phyloP scores from a whole-genome alignment of 352 stramenopile species.

The Halophytophthora polymorphica region DNA sequence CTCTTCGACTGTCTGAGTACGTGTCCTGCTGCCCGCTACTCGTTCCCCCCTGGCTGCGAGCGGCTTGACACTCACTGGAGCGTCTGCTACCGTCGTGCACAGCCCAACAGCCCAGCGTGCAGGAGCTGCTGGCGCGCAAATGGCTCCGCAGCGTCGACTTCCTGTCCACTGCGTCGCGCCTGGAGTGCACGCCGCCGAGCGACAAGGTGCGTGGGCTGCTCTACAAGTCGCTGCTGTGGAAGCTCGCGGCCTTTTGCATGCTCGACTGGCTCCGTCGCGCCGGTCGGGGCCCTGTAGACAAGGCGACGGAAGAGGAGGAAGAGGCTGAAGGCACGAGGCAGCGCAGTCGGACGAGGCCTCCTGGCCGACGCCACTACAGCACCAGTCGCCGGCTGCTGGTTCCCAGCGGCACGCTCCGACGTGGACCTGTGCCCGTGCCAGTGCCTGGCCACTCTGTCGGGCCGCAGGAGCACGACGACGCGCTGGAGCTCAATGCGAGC shows the following conservation, averaged over 20 bases:
- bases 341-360: slow-evolving; percentile 16
- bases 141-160: slow-evolving; percentile 64
- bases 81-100: slow-evolving; percentile 4
- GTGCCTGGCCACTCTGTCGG: slow-evolving; percentile 19
- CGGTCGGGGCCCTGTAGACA: slow-evolving; percentile 9
- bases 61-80: not conserved
- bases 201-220: slow-evolving; percentile 16
- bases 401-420: slow-evolving; percentile 18
- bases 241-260: slow-evolving; percentile 46
- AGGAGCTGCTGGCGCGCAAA: slow-evolving; percentile 41
- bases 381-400: slow-evolving; percentile 21
- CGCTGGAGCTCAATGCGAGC: not conserved
- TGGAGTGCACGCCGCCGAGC: slow-evolving; percentile 17
- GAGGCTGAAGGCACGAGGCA: slow-evolving; percentile 28
- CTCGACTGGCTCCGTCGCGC: slow-evolving; percentile 31
- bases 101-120: slow-evolving; percentile 35
- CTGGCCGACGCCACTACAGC: slow-evolving; percentile 9
- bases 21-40: slow-evolving; percentile 5
- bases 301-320: slow-evolving; percentile 27
- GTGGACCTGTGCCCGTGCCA: slow-evolving; percentile 20
- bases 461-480: slow-evolving; percentile 5
- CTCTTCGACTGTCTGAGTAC: slow-evolving; percentile 54
- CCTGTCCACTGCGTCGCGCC: slow-evolving; percentile 34
- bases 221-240: slow-evolving; percentile 45
- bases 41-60: too few species aligned